These are phyloP conservation scores for Acacia acuminata DNA, from an alignment of 306 rosid species.

Conservation along the genomic window DNA sequence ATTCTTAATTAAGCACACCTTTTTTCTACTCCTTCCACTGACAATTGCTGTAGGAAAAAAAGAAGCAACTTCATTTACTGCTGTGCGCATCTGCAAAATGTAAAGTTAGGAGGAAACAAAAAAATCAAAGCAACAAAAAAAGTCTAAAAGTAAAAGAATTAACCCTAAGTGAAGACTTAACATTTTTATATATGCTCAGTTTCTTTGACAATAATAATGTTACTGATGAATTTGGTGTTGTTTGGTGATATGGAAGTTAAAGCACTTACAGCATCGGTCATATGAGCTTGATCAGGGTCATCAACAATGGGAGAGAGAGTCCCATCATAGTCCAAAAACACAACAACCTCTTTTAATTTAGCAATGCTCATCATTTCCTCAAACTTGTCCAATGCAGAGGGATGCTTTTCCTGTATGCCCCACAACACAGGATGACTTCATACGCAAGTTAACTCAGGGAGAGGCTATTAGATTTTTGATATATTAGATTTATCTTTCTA, in stretches of 20 bases:
- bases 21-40: constrained; percentile 53
- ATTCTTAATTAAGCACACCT: constrained; percentile 29
- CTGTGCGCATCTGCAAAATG: constrained; percentile 51
- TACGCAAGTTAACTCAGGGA: neutral
- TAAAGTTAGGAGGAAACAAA: too few species aligned
- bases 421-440: neutral
- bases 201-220: neutral
- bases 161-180: neutral
- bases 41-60: constrained; percentile 58
- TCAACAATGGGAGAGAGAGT: constrained; percentile 56
- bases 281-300: constrained; percentile 55
- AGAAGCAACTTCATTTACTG: constrained; percentile 41
- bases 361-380: constrained; percentile 53
- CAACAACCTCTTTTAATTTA: constrained; percentile 47
- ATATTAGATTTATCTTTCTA: too few species aligned
- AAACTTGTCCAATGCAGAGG: constrained; percentile 50
- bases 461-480: too few species aligned
- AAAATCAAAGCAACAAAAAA: neutral
- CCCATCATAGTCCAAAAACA: constrained; percentile 71
- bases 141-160: neutral
- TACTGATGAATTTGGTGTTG: neutral
- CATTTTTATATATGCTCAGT: neutral
- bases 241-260: neutral
- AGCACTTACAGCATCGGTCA: constrained; percentile 46
- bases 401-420: constrained; percentile 46